phyloP scores from a whole-genome alignment of 78 protist genomes.

The Creolimax fragrantissima region DNA sequence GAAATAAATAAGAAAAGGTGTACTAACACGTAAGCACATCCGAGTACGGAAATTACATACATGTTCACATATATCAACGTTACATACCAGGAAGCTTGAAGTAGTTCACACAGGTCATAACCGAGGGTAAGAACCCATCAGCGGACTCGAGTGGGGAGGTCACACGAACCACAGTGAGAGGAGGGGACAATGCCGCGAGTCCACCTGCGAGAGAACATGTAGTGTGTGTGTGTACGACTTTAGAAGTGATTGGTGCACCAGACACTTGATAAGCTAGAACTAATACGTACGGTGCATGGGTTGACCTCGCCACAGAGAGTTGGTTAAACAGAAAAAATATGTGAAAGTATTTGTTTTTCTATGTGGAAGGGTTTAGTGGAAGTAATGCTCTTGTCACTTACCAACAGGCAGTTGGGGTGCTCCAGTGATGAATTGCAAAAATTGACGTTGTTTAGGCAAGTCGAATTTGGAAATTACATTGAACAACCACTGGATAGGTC shows the following conservation, averaged over 20 bases:
- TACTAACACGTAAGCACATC: background rate
- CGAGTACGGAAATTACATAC: background rate
- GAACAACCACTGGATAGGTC: background rate
- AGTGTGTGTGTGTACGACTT: too few species aligned
- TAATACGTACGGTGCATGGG: too few species aligned
- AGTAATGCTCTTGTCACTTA: too few species aligned
- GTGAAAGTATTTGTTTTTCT: too few species aligned
- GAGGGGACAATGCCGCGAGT: constrained; percentile 42
- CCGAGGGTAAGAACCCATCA: constrained; percentile 51
- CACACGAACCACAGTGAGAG: constrained; percentile 50
- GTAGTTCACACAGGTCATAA: constrained; percentile 74
- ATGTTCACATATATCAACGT: background rate
- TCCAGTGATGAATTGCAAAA: constrained; percentile 69
- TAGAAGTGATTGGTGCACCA: too few species aligned
- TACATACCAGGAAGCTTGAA: constrained; percentile 65
- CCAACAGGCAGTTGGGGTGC: constrained; percentile 60
- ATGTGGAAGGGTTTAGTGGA: too few species aligned
- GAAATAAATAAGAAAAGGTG: background rate
- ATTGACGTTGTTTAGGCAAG: background rate
- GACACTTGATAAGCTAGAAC: too few species aligned
- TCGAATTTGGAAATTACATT: background rate
- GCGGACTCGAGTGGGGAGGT: background rate
- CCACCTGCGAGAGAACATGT: background rate
- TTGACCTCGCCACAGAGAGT: too few species aligned
- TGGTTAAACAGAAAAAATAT: too few species aligned